These are phyloP conservation scores for Talaromyces liani DNA, from an alignment of 495 filamentous ascomycete genomes.

Conservation along the genomic window DNA sequence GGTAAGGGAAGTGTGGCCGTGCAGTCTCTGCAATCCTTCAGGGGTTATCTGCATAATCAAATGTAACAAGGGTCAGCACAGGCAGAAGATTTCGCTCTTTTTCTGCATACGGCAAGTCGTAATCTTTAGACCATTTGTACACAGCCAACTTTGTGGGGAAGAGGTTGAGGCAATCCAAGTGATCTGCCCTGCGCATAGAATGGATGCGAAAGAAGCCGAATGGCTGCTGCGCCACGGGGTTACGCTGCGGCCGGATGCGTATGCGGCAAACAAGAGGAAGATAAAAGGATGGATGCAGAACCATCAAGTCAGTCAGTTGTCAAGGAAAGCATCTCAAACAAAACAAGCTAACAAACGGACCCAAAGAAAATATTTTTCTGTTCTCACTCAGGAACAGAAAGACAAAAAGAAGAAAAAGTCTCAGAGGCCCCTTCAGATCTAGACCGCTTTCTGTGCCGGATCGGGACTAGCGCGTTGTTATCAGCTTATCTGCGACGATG, in stretches of 20 bases:
- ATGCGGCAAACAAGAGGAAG: not conserved
- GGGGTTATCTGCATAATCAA: not conserved
- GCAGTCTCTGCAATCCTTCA: not conserved
- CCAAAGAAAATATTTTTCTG: not conserved
- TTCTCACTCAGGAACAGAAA: not conserved
- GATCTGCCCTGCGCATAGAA: not conserved
- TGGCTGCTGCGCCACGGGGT: slow-evolving; percentile 1
- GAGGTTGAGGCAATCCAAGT: not conserved
- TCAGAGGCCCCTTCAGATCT: not conserved
- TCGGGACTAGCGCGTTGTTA: slow-evolving; percentile 1
- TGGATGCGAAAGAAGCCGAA: not conserved
- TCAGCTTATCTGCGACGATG: slow-evolving; percentile 1
- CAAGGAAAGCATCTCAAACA: not conserved
- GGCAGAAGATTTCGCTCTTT: not conserved
- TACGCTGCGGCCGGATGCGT: not conserved
- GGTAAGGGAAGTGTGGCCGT: not conserved
- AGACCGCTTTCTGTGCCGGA: not conserved
- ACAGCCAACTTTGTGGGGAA: slow-evolving; percentile 3
- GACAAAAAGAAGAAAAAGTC: not conserved
- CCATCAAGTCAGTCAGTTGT: not conserved
- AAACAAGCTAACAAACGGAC: not conserved
- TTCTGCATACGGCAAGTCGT: not conserved
- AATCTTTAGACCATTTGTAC: not conserved
- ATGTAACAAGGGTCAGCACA: not conserved
- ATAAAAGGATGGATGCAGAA: not conserved